These are phyloP conservation scores for Pyrenophora teres DNA, from an alignment of 2,329 filamentous ascomycete species.

Conservation along the genomic window DNA sequence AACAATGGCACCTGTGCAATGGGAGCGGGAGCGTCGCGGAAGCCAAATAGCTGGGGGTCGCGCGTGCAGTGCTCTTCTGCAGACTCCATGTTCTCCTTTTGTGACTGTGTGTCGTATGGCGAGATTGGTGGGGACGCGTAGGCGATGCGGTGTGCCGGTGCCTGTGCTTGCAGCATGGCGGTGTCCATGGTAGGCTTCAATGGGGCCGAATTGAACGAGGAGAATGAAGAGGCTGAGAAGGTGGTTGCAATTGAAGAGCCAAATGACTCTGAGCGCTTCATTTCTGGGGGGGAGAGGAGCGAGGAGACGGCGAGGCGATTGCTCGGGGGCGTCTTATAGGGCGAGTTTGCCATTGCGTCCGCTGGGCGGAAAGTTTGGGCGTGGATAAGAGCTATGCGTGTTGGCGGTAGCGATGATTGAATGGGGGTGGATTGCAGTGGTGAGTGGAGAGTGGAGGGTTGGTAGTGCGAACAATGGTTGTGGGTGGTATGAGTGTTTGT, in stretches of 20 bases:
- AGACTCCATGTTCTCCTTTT: conserved; percentile 45
- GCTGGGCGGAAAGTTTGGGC: conserved; percentile 26
- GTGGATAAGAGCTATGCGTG: conserved; percentile 9
- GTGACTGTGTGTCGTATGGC: conserved; percentile 41
- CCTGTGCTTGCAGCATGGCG: conserved; percentile 23
- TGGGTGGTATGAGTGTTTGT: conserved; percentile 13
- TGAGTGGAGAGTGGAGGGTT: conserved; percentile 7
- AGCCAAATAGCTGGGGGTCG: conserved; percentile 46
- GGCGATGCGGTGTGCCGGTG: conserved; percentile 34
- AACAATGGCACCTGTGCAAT: conserved; percentile 45
- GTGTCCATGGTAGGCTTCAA: conserved; percentile 28
- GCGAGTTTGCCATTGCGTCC: conserved; percentile 37
- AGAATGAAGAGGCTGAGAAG: conserved; percentile 29
- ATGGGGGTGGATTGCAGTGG: conserved; percentile 17
- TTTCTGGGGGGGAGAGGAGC: conserved; percentile 49
- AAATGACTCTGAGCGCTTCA: conserved; percentile 48
- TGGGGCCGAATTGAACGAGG: conserved; percentile 35
- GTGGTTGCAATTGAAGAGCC: conserved; percentile 36
- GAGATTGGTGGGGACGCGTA: conserved; percentile 50
- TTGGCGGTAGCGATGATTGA: conserved; percentile 14
- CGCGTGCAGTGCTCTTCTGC: conserved; percentile 34
- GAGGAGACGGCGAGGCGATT: conserved; percentile 45
- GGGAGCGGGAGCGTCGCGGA: conserved; percentile 31
- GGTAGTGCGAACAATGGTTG: conserved; percentile 14
- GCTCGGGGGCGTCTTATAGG: conserved; percentile 35